phyloP scores from a whole-genome alignment of 345 rosid genomes.

The Crucihimalaya himalaica region DNA sequence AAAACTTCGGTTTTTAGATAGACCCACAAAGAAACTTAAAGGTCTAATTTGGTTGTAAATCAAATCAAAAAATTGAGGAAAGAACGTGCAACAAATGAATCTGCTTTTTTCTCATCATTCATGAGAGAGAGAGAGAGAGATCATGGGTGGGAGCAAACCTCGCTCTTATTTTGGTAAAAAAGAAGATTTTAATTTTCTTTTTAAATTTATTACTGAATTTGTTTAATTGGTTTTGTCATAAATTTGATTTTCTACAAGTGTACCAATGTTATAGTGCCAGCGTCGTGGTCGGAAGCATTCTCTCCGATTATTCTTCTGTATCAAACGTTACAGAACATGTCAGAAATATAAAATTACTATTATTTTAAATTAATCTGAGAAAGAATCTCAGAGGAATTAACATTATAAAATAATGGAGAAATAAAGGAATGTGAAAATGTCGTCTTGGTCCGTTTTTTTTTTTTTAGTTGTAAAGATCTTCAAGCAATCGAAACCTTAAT shows the following conservation, averaged over 20 bases:
- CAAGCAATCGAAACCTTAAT: conserved; percentile 18
- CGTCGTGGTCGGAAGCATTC: conserved; percentile 30
- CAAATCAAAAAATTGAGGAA: conserved; percentile 28
- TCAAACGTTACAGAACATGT: conserved; percentile 22
- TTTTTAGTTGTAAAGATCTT: neutral
- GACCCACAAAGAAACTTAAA: conserved; percentile 35
- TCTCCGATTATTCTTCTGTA: conserved; percentile 28
- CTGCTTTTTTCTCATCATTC: conserved; percentile 14
- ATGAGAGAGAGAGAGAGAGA: conserved; percentile 8
- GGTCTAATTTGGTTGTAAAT: conserved; percentile 8
- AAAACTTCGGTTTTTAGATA: conserved; percentile 1
- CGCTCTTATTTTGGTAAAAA: conserved; percentile 23
- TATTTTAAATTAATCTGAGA: neutral
- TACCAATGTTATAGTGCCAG: conserved; percentile 34
- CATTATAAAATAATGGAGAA: neutral
- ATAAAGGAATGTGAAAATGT: conserved; percentile 17
- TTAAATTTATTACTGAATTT: neutral
- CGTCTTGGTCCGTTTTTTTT: conserved; percentile 3
- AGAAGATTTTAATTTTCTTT: neutral
- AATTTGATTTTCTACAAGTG: neutral
- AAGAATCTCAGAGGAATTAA: conserved; percentile 1
- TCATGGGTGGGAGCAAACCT: conserved; percentile 48
- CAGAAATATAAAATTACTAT: neutral
- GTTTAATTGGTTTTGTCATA: neutral
- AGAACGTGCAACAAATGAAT: conserved; percentile 36